These are phyloP conservation scores for Moricandia moricandioides DNA, from an alignment of 345 rosid species.

Conservation along the genomic window DNA sequence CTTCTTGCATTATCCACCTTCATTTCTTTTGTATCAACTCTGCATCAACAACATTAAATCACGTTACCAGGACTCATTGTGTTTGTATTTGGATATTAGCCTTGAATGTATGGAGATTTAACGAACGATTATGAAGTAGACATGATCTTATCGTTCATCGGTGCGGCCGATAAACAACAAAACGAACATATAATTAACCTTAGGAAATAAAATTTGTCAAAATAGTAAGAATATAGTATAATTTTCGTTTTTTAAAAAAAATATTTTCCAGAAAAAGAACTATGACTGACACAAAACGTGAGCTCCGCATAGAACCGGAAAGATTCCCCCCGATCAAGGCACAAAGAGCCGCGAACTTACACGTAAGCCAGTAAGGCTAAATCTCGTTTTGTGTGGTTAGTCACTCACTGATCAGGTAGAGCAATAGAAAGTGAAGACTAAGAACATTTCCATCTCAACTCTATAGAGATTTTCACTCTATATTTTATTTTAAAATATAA, in stretches of 20 bases:
- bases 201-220: not conserved
- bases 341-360: slow-evolving; percentile 15
- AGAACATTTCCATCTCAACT: too few species aligned
- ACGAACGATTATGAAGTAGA: not conserved
- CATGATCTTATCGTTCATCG: not conserved
- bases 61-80: not conserved
- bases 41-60: not conserved
- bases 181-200: not conserved
- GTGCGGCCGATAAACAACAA: not conserved
- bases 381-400: slow-evolving; percentile 30
- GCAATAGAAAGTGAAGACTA: slow-evolving; percentile 7
- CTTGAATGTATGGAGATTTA: not conserved
- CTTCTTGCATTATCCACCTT: not conserved
- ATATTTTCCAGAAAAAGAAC: not conserved
- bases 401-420: slow-evolving; percentile 29
- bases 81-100: too few species aligned
- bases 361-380: slow-evolving; percentile 28
- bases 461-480: too few species aligned
- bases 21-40: not conserved
- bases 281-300: slow-evolving; percentile 30
- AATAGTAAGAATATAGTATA: too few species aligned
- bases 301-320: slow-evolving; percentile 34
- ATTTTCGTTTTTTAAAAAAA: too few species aligned
- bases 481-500: too few species aligned
- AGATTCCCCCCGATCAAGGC: slow-evolving; percentile 28